phyloP scores from a whole-genome alignment of 1,284 basidiomycete species.

The Cystobasidiaceae sp. region DNA sequence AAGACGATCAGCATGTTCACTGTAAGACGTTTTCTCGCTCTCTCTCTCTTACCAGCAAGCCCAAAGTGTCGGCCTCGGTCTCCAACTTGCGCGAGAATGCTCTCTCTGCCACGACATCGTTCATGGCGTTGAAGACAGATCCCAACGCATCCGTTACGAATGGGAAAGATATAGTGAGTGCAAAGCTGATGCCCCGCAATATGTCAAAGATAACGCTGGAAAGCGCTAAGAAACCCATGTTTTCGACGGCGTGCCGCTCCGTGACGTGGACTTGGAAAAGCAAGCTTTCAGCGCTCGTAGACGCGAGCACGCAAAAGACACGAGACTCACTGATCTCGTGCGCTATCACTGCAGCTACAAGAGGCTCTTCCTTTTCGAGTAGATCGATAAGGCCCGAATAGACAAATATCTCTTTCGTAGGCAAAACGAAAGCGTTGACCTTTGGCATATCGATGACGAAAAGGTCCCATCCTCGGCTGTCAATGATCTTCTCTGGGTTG shows the following conservation, averaged over 20 bases:
- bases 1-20: neutral
- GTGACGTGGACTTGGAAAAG: conserved; percentile 50
- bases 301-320: neutral
- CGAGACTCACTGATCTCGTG: conserved; percentile 29
- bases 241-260: conserved; percentile 53
- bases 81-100: conserved; percentile 54
- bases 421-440: conserved; percentile 53
- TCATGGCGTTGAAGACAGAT: conserved; percentile 51
- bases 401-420: conserved; percentile 53
- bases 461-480: conserved; percentile 50
- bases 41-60: conserved; percentile 48
- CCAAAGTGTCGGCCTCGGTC: conserved; percentile 53
- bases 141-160: conserved; percentile 51
- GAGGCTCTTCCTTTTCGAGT: conserved; percentile 49
- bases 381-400: conserved; percentile 52
- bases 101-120: conserved; percentile 51
- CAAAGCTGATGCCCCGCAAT: conserved; percentile 52
- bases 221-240: conserved; percentile 51
- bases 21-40: neutral
- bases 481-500: conserved; percentile 51
- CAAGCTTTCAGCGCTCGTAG: neutral
- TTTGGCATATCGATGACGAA: conserved; percentile 48
- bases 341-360: conserved; percentile 51
- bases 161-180: conserved; percentile 52
- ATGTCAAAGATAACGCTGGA: conserved; percentile 53